Conservation (phyloP, 108 stramenopile genomes). For the Seminavis robusta region DNA sequence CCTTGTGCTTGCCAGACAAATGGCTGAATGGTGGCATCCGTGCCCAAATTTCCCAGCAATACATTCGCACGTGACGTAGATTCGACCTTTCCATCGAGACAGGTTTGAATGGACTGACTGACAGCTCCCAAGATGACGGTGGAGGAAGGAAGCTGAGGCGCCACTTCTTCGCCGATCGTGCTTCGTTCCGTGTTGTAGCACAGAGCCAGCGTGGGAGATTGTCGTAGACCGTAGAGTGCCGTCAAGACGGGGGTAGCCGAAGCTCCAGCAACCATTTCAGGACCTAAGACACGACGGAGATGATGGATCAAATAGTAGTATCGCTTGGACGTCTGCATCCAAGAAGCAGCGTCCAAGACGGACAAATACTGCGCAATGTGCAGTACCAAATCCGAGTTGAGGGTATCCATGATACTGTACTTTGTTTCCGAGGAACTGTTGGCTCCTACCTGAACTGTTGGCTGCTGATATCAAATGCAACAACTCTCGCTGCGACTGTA, state of each 20-base stretch:
- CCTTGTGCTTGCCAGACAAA: conserved; percentile 8
- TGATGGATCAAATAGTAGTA: conserved; percentile 43
- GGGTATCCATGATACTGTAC: conserved; percentile 21
- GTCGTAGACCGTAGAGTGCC: conserved; percentile 16
- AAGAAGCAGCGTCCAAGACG: conserved; percentile 19
- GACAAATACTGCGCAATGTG: conserved; percentile 35
- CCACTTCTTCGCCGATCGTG: neutral
- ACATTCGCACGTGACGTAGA: conserved; percentile 10
- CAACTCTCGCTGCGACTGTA: no score
- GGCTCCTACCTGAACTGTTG: no score
- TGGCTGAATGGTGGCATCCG: conserved; percentile 32
- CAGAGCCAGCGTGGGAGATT: conserved; percentile 34
- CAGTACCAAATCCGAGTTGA: conserved; percentile 38
- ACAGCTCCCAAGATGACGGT: conserved; percentile 24
- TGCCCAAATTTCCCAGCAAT: conserved; percentile 37
- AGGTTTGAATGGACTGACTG: conserved; percentile 29
- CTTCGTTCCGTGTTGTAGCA: conserved; percentile 11
- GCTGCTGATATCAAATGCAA: no score
- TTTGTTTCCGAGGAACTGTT: no score
- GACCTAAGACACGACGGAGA: conserved; percentile 22
- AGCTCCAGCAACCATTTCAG: conserved; percentile 28
- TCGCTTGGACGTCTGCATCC: conserved; percentile 19
- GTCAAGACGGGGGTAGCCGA: neutral
- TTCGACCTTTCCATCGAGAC: conserved; percentile 7
- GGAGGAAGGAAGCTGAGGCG: conserved; percentile 3